A percentile compares a stretch with the other conserved stretches of the same genome.
phyloP scores from a whole-genome alignment of 2,329 filamentous ascomycete species.

The Diaporthe humulicola region DNA sequence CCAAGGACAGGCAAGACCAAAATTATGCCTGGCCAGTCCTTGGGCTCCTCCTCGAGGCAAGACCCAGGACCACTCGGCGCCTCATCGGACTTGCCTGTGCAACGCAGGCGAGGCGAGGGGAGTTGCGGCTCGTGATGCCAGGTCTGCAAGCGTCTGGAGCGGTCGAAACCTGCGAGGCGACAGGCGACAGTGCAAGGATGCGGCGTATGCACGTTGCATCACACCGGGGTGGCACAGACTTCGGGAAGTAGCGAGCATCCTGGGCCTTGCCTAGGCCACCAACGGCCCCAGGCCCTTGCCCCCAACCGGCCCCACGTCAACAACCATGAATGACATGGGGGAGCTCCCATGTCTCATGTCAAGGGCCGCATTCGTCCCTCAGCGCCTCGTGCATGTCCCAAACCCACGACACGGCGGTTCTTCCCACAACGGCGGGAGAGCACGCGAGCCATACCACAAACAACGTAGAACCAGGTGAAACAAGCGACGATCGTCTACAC shows the following conservation, averaged over 20 bases:
- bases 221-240: slow-evolving; percentile 29
- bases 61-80: slow-evolving; percentile 1
- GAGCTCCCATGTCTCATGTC: slow-evolving; percentile 8
- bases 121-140: slow-evolving; percentile 15
- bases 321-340: slow-evolving; percentile 14
- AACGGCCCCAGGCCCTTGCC: not conserved
- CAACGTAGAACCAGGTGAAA: not conserved
- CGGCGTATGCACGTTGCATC: slow-evolving; percentile 11
- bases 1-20: not conserved
- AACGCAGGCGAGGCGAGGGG: not conserved
- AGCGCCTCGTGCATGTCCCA: slow-evolving; percentile 12
- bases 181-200: slow-evolving; percentile 22
- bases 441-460: slow-evolving; percentile 11
- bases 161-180: slow-evolving; percentile 19
- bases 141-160: slow-evolving; percentile 24
- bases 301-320: slow-evolving; percentile 14
- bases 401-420: not conserved
- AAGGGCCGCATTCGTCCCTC: slow-evolving; percentile 7
- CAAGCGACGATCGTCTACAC: not conserved
- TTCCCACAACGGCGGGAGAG: not conserved
- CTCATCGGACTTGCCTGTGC: slow-evolving; percentile 6
- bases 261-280: not conserved
- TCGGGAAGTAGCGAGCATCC: slow-evolving; percentile 19
- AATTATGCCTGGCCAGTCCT: not conserved
- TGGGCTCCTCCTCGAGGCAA: not conserved